Evolutionary conservation across 345 rosid species (phyloP).

Genomic region (Orychophragmus violaceus): DNA sequence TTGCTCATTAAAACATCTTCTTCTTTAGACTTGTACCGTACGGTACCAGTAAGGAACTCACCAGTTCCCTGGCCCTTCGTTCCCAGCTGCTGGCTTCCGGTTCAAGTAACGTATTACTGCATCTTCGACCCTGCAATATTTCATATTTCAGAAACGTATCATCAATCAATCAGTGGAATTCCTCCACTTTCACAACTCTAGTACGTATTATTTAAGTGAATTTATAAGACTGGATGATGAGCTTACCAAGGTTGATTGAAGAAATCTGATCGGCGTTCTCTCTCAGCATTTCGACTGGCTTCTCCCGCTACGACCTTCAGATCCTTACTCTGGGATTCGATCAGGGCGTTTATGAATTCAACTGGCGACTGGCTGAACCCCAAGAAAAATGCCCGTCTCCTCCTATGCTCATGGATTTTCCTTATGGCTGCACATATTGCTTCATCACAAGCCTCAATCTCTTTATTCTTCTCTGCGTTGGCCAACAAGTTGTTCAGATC

Average conservation of each 20-base stretch:
- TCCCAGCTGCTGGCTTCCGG: conserved; percentile 83
- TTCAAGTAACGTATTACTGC: conserved; percentile 91
- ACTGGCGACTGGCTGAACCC: conserved; percentile 98
- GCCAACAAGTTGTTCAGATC: conserved; percentile 78
- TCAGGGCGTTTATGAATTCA: conserved; percentile 86
- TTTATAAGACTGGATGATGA: neutral
- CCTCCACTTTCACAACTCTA: neutral
- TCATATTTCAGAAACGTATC: conserved; percentile 9
- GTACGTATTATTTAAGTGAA: neutral
- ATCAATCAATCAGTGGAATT: conserved; percentile 12
- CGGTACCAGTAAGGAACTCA: conserved; percentile 26
- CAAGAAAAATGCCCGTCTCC: conserved; percentile 87
- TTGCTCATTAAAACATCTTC: neutral
- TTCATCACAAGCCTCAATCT: conserved; percentile 93
- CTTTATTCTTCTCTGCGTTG: conserved; percentile 92
- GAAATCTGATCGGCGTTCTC: conserved; percentile 80
- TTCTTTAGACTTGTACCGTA: neutral
- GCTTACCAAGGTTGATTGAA: conserved; percentile 94
- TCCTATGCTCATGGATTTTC: conserved; percentile 91
- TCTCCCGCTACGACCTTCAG: conserved; percentile 86
- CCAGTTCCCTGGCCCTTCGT: conserved; percentile 76
- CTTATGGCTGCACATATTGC: conserved; percentile 84
- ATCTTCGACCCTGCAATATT: conserved; percentile 80
- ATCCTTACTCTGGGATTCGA: conserved; percentile 91
- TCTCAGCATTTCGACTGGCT: conserved; percentile 77